A percentile compares a stretch with the other conserved stretches of the same genome.
Conservation (phyloP, 441 rosid species). For the Brassica balearica region DNA sequence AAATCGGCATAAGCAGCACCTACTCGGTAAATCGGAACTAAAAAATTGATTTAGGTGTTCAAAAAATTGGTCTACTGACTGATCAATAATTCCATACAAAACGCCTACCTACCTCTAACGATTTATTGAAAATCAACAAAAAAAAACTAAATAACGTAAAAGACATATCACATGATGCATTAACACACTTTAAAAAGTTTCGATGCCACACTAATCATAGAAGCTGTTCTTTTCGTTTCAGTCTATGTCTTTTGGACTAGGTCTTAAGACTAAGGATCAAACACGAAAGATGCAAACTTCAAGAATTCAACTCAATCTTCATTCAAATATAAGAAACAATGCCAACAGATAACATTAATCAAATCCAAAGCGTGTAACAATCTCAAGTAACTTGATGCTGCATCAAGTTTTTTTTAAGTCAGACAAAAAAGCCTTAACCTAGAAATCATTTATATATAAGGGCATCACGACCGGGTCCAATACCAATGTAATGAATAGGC, state of each 20-base stretch:
- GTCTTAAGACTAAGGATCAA: constrained; percentile 23
- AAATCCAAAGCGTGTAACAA: constrained; percentile 25
- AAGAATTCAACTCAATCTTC: constrained; percentile 19
- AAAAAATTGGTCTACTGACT: too few species aligned
- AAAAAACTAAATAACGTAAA: constrained; percentile 2
- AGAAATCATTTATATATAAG: constrained; percentile 70
- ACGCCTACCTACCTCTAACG: too few species aligned
- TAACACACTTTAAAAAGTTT: constrained; percentile 6
- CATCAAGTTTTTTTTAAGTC: constrained; percentile 25
- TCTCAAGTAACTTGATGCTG: constrained; percentile 27
- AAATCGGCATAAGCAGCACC: too few species aligned
- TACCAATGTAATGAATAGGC: constrained; percentile 85
- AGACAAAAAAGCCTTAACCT: constrained; percentile 7
- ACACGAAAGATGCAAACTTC: constrained; percentile 8
- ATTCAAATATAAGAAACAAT: constrained; percentile 32
- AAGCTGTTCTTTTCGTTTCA: background rate
- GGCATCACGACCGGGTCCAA: constrained; percentile 96
- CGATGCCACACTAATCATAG: constrained; percentile 17
- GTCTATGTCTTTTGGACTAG: constrained; percentile 3
- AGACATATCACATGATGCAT: constrained; percentile 26
- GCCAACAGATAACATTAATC: constrained; percentile 27
- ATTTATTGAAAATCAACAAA: too few species aligned
- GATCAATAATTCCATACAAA: too few species aligned
- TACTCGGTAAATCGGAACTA: too few species aligned
- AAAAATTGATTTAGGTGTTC: too few species aligned